Percentiles rank a stretch among this genome's conserved stretches.
phyloP scores from a whole-genome alignment of 2,329 filamentous ascomycete genomes.

The Ophiostoma montium region DNA sequence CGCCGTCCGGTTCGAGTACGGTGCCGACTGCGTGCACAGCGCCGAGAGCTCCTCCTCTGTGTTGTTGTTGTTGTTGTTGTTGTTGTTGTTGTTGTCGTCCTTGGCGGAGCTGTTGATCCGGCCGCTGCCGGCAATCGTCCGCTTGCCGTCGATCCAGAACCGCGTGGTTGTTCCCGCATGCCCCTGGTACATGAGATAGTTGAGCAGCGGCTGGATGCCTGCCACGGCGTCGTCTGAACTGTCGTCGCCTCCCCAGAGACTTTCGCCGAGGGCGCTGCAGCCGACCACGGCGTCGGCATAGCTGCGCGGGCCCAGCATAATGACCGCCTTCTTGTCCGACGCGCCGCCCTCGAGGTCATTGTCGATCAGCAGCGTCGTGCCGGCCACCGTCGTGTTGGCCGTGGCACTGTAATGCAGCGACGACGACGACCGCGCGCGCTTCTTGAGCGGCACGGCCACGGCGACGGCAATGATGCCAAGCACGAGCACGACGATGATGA shows the following conservation, averaged over 20 bases:
- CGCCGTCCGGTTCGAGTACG: slow-evolving; percentile 22
- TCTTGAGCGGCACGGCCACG: slow-evolving; percentile 4
- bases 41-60: slow-evolving; percentile 15
- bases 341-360: slow-evolving; percentile 28
- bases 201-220: slow-evolving; percentile 20
- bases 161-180: slow-evolving; percentile 14
- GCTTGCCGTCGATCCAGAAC: slow-evolving; percentile 24
- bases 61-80: too few species aligned
- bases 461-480: slow-evolving; percentile 8
- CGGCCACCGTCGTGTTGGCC: slow-evolving; percentile 13
- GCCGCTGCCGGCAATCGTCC: slow-evolving; percentile 19
- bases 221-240: slow-evolving; percentile 9
- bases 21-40: slow-evolving; percentile 30
- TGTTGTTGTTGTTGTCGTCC: too few species aligned
- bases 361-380: slow-evolving; percentile 24
- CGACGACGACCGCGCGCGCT: not conserved
- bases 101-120: slow-evolving; percentile 10
- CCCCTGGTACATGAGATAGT: slow-evolving; percentile 24
- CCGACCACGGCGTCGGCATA: slow-evolving; percentile 18
- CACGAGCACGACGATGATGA: slow-evolving; percentile 9
- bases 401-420: not conserved
- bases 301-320: slow-evolving; percentile 21
- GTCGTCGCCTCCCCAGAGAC: slow-evolving; percentile 22
- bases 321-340: slow-evolving; percentile 20
- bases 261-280: slow-evolving; percentile 26